Evolutionary conservation across 768 basidiomycete genomes (phyloP).

Genomic region (Boletus fagicola): DNA sequence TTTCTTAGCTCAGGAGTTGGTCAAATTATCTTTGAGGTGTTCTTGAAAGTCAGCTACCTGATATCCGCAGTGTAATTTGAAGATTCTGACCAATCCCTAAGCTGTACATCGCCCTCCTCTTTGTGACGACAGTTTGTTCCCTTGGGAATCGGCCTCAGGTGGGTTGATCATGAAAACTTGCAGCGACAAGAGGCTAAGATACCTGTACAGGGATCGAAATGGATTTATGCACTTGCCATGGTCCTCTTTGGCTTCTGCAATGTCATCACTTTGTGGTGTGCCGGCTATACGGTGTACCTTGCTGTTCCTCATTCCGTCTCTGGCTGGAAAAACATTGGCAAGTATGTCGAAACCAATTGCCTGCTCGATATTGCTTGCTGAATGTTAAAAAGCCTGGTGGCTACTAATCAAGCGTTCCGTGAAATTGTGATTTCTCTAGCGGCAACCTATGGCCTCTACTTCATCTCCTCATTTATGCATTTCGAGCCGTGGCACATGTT

Average conservation of each 20-base stretch:
- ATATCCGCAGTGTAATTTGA: slow-evolving; percentile 7
- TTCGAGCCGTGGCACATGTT: slow-evolving; percentile 98
- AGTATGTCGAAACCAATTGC: slow-evolving; percentile 45
- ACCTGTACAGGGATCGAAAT: slow-evolving; percentile 67
- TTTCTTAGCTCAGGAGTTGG: slow-evolving; percentile 76
- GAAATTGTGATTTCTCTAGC: slow-evolving; percentile 82
- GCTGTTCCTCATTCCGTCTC: slow-evolving; percentile 71
- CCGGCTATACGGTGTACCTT: slow-evolving; percentile 85
- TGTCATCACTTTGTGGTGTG: slow-evolving; percentile 82
- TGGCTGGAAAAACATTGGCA: slow-evolving; percentile 71
- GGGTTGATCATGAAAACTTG: slow-evolving; percentile 10
- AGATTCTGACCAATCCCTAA: slow-evolving; percentile 31
- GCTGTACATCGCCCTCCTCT: slow-evolving; percentile 83
- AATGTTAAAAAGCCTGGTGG: slow-evolving; percentile 49
- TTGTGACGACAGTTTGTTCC: slow-evolving; percentile 80
- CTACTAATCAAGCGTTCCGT: slow-evolving; percentile 66
- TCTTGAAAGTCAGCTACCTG: slow-evolving; percentile 47
- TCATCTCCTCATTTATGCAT: slow-evolving; percentile 84
- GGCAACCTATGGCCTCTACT: slow-evolving; percentile 80
- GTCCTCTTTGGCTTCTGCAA: slow-evolving; percentile 77
- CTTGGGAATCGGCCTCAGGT: slow-evolving; percentile 86
- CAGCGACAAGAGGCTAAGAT: slow-evolving; percentile 3
- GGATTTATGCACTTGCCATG: slow-evolving; percentile 76
- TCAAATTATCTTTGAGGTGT: slow-evolving; percentile 70
- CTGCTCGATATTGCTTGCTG: slow-evolving; percentile 20